phyloP scores from a whole-genome alignment of 371 early-diverging fungal species.

The Capillidium heterosporum region DNA sequence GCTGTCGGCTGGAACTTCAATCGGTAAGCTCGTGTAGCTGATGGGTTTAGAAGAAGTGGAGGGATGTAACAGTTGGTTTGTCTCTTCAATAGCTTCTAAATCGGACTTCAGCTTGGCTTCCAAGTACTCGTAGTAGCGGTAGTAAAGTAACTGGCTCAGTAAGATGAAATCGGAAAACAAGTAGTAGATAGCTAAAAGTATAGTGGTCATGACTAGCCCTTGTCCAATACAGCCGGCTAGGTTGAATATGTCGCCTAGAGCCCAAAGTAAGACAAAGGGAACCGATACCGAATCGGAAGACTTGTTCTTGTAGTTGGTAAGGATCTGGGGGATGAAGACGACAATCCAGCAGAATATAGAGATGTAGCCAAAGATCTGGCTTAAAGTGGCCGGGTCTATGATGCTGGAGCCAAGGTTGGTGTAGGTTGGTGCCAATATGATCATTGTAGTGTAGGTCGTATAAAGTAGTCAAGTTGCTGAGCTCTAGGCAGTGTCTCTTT shows the following conservation, averaged over 20 bases:
- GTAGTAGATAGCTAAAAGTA: conserved; percentile 10
- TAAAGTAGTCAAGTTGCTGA: too few relatives aligned
- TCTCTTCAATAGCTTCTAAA: background rate
- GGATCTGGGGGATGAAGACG: conserved; percentile 7
- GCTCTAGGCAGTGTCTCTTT: too few relatives aligned
- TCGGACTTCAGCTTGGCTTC: too few relatives aligned
- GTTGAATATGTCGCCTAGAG: conserved; percentile 66
- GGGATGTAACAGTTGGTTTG: background rate
- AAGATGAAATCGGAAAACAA: background rate
- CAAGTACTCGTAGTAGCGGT: background rate
- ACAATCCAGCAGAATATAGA: conserved; percentile 10
- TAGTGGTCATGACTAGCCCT: conserved; percentile 45
- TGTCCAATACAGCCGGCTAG: conserved; percentile 56
- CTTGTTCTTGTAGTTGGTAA: conserved; percentile 20
- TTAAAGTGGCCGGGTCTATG: too few relatives aligned
- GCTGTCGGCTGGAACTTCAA: background rate
- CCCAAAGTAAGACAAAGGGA: conserved; percentile 58
- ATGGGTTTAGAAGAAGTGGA: background rate
- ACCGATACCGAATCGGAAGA: conserved; percentile 43
- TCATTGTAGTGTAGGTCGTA: too few relatives aligned
- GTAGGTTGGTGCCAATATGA: too few relatives aligned
- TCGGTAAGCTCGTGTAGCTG: too few relatives aligned
- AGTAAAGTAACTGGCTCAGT: background rate
- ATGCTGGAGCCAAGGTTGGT: too few relatives aligned
- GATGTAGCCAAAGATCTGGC: conserved; percentile 2